Evolutionary conservation across 2,329 filamentous ascomycete species (phyloP), one percentile per base, ranked within the genome.

Genomic region (Alternaria sp.): DNA sequence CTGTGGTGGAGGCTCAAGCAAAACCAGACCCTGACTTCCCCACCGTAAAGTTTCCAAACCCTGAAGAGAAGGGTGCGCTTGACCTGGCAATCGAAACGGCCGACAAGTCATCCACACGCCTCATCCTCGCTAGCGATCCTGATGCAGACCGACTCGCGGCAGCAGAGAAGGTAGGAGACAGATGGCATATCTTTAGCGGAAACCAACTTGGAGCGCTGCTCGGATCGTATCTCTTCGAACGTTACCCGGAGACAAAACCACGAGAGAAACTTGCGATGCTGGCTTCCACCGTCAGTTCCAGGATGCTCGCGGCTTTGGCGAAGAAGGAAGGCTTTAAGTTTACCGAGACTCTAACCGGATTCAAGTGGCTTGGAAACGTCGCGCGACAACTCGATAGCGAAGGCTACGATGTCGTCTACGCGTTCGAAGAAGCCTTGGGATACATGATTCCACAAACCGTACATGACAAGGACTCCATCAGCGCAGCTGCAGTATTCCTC

Each of bases 361-460:
- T 90, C 79, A 90, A 90, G 73, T 90, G 88, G 88, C 84, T 90
- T 63, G 88, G 87, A 3, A 89, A 89, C 63, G 81, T 85, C 46
- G 85, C 86, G 2, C 82, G 83, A 18, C 78, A 83, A n/a, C 80
- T 89, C 2, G 79, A 71, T 2, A 64, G 57, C n/a, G 46, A 73
- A 41, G 85, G 84, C 25, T 85, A 85, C 65, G 78, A 82, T 22
- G 82, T 85, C 1, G 78, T 82, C 0, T 89, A 85, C 68, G 87
- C 87, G 1, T 90, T 87, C 65, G 88, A 90, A 74, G 88, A 90
- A 76, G 88, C 88, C 8, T 83, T 90, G 22, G 88, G 88, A 1
- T 90, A 89, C 74, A 90, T 90, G 88, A 87, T 90, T 56, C 82
- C 87, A 0, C 77, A 82, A 8, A 84, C 89, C 2, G 87, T 87